Evolutionary conservation across 176 grass and related monocot species (phyloP), one percentile per base, ranked within the genome.

Genomic region (Zizania latifolia): DNA sequence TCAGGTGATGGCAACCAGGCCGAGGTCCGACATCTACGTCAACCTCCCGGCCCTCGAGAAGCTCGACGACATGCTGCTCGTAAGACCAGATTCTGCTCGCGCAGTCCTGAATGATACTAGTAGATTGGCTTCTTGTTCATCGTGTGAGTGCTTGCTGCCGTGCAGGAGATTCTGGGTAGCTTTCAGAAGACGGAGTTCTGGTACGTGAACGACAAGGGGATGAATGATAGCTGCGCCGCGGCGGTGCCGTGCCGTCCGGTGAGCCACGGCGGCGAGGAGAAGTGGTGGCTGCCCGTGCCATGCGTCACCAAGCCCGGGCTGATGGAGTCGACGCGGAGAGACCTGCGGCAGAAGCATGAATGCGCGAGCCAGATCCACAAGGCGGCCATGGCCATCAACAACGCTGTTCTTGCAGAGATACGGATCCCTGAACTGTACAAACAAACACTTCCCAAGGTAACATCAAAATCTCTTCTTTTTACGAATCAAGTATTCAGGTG

Each of bases 211-310:
- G 83, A 92, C 82, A 89, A 89, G 51, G 72, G 30, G 13, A 71
- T 61, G 61, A 71, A 68, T 63, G 79, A 83, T 0, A 69, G 76
- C 28, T 50, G 74, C 74, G 67, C 31, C 36, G 71, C 67, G 16
- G 76, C 68, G 76, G 63, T 37, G 77, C 85, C 86, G 8, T 80
- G 83, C 68, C 16, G 48, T 55, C 75, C 73, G 65, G 70, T 19
- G 65, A 77, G 72, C 70, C 85, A 84, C 75, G 79, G 83, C 14
- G 91, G 75, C 54, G 88, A 83, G 3, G 88, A 87, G 22, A 87
- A 89, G 81, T 97, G 94, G 94, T 97, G 94, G 94, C 80, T 93
- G 32, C 94, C 94, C 9, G 83, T 93, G 67, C 94, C 94, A 5
- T 82, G 90, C 74, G 72, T 97, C 73, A 74, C 88, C 48, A 70